Evolutionary conservation across 106 monocot species (phyloP).

Genomic region (Dendrobium catenatum): DNA sequence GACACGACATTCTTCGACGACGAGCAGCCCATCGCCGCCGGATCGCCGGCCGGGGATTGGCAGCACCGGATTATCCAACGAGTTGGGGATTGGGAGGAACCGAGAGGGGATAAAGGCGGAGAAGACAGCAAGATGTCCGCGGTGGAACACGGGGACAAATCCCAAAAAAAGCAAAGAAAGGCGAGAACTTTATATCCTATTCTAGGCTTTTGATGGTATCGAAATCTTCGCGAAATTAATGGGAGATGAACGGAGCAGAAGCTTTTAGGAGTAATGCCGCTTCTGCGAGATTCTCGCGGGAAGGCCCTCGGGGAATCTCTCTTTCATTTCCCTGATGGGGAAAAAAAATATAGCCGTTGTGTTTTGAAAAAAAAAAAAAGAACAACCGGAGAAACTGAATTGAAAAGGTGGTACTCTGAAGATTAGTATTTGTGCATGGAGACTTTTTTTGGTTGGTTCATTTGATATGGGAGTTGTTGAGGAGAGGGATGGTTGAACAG

Average conservation of each 20-base stretch:
- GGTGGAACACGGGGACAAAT: neutral
- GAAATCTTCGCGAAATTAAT: neutral
- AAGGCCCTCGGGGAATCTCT: neutral
- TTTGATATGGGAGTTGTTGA: too few relatives aligned
- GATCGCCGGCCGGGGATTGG: neutral
- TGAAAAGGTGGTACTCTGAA: too few relatives aligned
- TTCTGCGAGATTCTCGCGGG: constrained; percentile 1
- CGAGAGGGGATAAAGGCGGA: neutral
- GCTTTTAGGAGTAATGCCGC: neutral
- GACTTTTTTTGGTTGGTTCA: too few relatives aligned
- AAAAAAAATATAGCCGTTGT: too few relatives aligned
- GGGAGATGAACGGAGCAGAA: constrained; percentile 2
- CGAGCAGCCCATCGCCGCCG: constrained; percentile 42
- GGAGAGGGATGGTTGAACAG: too few relatives aligned
- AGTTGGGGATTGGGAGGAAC: neutral
- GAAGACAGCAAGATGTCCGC: neutral
- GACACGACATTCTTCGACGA: constrained; percentile 47
- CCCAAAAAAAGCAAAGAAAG: constrained; percentile 4
- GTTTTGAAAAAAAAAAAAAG: too few relatives aligned
- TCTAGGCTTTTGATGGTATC: neutral
- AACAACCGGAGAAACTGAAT: too few relatives aligned
- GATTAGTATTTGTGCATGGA: too few relatives aligned
- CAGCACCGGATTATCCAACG: neutral
- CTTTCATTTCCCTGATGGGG: too few relatives aligned
- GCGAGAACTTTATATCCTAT: neutral